These are phyloP conservation scores for Russula compacta DNA, from an alignment of 768 basidiomycete species.

Conservation along the genomic window DNA sequence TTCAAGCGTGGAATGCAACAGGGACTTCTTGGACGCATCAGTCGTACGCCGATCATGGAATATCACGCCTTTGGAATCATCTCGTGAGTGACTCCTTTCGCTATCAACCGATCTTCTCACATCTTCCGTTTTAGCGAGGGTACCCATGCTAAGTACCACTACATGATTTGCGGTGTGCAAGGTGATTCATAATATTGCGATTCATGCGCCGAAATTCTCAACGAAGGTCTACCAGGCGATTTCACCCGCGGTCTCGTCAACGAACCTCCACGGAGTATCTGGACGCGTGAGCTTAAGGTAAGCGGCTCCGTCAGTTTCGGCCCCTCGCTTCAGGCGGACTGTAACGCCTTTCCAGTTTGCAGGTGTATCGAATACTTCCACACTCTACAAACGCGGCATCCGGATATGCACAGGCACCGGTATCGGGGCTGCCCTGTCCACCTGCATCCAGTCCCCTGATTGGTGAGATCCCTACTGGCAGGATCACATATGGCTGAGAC, in stretches of 20 bases:
- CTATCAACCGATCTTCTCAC: slow-evolving; percentile 1
- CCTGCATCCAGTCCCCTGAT: slow-evolving; percentile 33
- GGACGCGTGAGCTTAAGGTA: slow-evolving; percentile 39
- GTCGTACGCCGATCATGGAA: slow-evolving; percentile 33
- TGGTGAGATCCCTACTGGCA: no score
- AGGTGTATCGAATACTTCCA: slow-evolving; percentile 37
- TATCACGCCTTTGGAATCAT: slow-evolving; percentile 40
- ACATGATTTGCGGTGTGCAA: slow-evolving; percentile 38
- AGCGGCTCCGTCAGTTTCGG: neutral
- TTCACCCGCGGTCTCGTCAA: slow-evolving; percentile 36
- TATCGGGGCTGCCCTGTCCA: slow-evolving; percentile 36
- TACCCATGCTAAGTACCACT: slow-evolving; percentile 33
- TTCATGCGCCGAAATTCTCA: neutral
- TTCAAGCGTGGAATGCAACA: slow-evolving; percentile 40
- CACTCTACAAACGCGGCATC: slow-evolving; percentile 36
- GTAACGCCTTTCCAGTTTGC: slow-evolving; percentile 27
- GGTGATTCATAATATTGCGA: slow-evolving; percentile 15
- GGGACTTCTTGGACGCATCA: slow-evolving; percentile 35
- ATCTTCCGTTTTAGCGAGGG: slow-evolving; percentile 28
- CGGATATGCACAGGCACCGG: slow-evolving; percentile 40
- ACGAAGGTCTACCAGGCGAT: slow-evolving; percentile 23
- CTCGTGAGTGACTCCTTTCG: slow-evolving; percentile 21
- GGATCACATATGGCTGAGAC: no score
- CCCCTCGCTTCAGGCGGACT: neutral
- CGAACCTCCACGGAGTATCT: slow-evolving; percentile 32